Base-by-base conservation (phyloP, 164 flowering plant species). In the Nelumbo lutea region DNA sequence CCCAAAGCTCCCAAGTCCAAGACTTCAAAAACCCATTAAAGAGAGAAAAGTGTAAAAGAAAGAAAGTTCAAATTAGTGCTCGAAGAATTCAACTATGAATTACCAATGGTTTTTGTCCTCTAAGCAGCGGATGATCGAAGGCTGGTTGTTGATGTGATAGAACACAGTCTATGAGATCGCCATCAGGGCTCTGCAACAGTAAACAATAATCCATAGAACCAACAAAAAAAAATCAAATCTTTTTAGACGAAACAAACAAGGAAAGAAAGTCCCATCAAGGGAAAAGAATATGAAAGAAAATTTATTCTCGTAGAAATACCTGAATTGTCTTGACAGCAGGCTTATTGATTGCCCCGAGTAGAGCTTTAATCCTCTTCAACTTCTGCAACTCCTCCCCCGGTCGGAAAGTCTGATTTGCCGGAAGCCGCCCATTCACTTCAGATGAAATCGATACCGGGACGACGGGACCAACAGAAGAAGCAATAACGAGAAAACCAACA, bases 271-370 rank as follows among this genome's bases (percentile, higher is more conserved):
- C 57, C 14, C 11, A 53, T 53, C 57, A 53, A 1, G 14, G 57
- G 14, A 2, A 64, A 66, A 14, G 10, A n/a, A 27, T 27, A 27
- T 27, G 27, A 27, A 27, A 27, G 27, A 27, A 27, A 27, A 27
- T 27, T 27, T 27, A 27, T 27, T 27, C 27, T 27, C 27, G 27
- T 27, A 27, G 27, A 79, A 51, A 43, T 87, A 72, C 97, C 92
- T 86, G 79, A 77, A 96, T 91, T 77, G 98, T 90, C 79, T 87
- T 90, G 77, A 91, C 77, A 46, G 91, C 63, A 72, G 90, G 87
- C 80, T 93, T 96, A 73, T 96, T 96, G 85, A 93, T 85, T 71
- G 77, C 88, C 67, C 64, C 75, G 70, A 96, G 88, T 74, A 78
- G 91, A 52, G 83, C 78, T 79, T 79, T 83, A 8, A 90, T 78